Evolutionary conservation across 108 stramenopile species (phyloP).

Genomic region (Cylindrotheca closterium): DNA sequence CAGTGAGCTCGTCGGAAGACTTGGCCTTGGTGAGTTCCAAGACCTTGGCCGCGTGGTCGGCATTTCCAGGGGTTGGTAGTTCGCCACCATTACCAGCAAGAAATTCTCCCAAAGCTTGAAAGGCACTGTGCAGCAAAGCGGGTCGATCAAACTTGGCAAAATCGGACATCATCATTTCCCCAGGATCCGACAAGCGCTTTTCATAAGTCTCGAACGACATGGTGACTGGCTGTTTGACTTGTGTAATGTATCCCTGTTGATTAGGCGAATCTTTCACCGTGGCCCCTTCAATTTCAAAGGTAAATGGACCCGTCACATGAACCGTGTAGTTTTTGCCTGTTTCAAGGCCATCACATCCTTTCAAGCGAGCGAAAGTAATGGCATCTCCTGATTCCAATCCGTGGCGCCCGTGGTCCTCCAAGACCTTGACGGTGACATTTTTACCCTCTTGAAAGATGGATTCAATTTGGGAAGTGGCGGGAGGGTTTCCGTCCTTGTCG

Average conservation of each 20-base stretch:
- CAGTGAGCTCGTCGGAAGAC: conserved; percentile 28
- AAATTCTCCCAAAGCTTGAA: conserved; percentile 74
- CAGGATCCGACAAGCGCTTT: conserved; percentile 74
- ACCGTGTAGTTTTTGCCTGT: conserved; percentile 66
- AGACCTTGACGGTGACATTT: conserved; percentile 88
- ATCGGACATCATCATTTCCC: conserved; percentile 94
- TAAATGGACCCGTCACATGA: conserved; percentile 89
- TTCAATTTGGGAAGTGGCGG: conserved; percentile 86
- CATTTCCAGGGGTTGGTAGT: conserved; percentile 84
- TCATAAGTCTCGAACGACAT: conserved; percentile 82
- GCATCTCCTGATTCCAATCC: conserved; percentile 94
- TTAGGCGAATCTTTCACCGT: conserved; percentile 6
- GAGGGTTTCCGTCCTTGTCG: conserved; percentile 94
- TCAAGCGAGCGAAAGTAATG: conserved; percentile 87
- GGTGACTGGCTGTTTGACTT: conserved; percentile 90
- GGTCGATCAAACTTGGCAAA: conserved; percentile 98
- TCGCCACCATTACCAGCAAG: conserved; percentile 55
- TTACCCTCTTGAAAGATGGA: conserved; percentile 62
- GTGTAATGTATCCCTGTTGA: conserved; percentile 92
- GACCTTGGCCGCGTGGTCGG: conserved; percentile 65
- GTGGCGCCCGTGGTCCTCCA: conserved; percentile 97
- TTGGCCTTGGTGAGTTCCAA: conserved; percentile 65
- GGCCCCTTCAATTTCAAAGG: conserved; percentile 79
- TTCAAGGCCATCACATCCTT: conserved; percentile 76
- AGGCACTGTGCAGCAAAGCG: conserved; percentile 83